Evolutionary conservation across 768 basidiomycete species (phyloP), one percentile per base, ranked within the genome.

Genomic region (Ephemerocybe angulata): DNA sequence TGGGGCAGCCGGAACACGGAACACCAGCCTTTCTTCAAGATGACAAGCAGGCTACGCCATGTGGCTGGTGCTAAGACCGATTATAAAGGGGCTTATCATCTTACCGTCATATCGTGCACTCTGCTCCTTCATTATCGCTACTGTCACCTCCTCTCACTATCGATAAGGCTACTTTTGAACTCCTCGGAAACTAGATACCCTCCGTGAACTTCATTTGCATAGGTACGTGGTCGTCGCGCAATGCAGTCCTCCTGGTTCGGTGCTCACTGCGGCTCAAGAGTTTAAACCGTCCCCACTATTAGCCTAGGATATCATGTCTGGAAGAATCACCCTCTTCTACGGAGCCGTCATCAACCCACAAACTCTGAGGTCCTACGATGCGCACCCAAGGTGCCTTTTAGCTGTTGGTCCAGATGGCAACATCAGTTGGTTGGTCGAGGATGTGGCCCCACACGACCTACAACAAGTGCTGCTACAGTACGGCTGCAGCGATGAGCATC

Each of bases 381-480:
- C 79, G 15, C 70, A 81, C 40, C 80, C 84, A 2, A 70, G 67
- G 25, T 80, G 82, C 60, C 69, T 89, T 19, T 62, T 93, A 24
- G 76, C 72, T 13, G 80, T 93, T 25, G 70, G 69, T 42, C 42
- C 67, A 15, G 48, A 67, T 3, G 77, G 77, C 27, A 67, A 78
- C 48, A 88, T 95, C 46, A 79, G 81, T 28, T 93, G 88, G 88
- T 73, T 92, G 37, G 81, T 82, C 43, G 72, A 81, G 42, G 75
- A 88, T 66, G 82, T 90, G 17, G 67, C 65, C 28, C 63, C 70
- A 12, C 67, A 75, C 44, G 65, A 66, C 48, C 61, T 90, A 7
- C 78, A 77, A 65, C 75, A 83, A 19, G 71, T 73, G 3, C 67
- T 89, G 44, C 72, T 75, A 0, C 67, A 70, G 41, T 80, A 84